Base-by-base conservation (phyloP, 2,329 filamentous ascomycete genomes). In the Aureobasidium sp. region DNA sequence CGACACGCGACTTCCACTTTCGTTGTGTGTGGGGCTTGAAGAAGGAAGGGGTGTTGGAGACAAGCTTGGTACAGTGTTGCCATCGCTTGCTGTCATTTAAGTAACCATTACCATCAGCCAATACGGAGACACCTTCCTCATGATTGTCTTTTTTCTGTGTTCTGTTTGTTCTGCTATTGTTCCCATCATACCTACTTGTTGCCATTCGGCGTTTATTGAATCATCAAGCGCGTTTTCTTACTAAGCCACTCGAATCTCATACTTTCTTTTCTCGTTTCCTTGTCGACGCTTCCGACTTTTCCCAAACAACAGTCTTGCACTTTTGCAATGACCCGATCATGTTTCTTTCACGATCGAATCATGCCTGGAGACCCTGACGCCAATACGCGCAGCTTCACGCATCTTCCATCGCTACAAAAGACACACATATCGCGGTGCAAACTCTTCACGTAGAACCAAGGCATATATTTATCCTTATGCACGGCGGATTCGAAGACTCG, bases 401-500 rank as follows among this genome's bases (percentile, higher is more conserved):
- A 39, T n/a, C 17, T 25, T 29, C 53, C 4, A 15, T 17, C 53
- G 27, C 31, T 12, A 15, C 36, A 20, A 27, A 45, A 57, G n/a
- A 45, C 41, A 37, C 3, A 37, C 3, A 20, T 14, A 25, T 45
- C 2, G n/a, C 1, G n/a, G 31, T 57, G 53, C 53, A 57, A 57
- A 25, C 11, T 57, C 29, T 57, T 57, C 53, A 57, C 15, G 27
- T 57, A 57, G 52, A 27, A 12, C 11, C 11, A 27, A 45, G 8
- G 22, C 42, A 29, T 11, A 48, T 15, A 15, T n/a, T n/a, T n/a
- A n/a, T n/a, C n/a, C n/a, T n/a, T 36, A 9, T 14, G 20, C 60
- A 60, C 42, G 89, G 90, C 89, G 87, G 89, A 89, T 89, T 94
- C 90, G 90, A 94, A 94, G 90, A 90, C 91, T 91, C 89, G 78